These are phyloP conservation scores for Alternaria solani DNA, from an alignment of 2,329 filamentous ascomycete genomes.

Conservation along the genomic window DNA sequence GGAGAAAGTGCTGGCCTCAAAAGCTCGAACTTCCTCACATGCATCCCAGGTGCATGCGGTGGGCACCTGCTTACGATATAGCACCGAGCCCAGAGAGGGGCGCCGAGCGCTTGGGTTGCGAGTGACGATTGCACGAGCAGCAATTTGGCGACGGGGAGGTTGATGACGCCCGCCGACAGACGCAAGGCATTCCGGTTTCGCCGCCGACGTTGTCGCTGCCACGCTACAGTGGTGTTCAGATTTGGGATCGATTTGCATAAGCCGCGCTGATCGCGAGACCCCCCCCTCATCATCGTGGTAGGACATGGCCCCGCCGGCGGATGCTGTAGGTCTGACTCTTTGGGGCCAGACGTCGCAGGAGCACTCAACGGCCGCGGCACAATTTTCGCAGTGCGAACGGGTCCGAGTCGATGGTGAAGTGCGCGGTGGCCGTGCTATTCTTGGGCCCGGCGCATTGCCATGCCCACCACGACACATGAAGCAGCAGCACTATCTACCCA, in stretches of 20 bases:
- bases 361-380: slow-evolving; percentile 33
- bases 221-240: slow-evolving; percentile 25
- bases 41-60: slow-evolving; percentile 15
- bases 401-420: slow-evolving; percentile 15
- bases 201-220: slow-evolving; percentile 27
- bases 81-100: slow-evolving; percentile 24
- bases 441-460: slow-evolving; percentile 6
- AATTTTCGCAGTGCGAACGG: slow-evolving; percentile 30
- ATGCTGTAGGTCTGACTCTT: slow-evolving; percentile 7
- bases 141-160: slow-evolving; percentile 11
- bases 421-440: slow-evolving; percentile 7
- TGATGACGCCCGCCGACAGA: slow-evolving; percentile 29
- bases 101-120: slow-evolving; percentile 30
- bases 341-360: slow-evolving; percentile 24
- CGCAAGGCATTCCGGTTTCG: slow-evolving; percentile 16
- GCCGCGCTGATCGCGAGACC: slow-evolving; percentile 24
- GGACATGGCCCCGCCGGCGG: slow-evolving; percentile 18
- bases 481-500: slow-evolving; percentile 5
- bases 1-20: slow-evolving; percentile 22
- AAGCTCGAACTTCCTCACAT: slow-evolving; percentile 24
- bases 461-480: slow-evolving; percentile 3
- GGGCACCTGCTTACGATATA: slow-evolving; percentile 31
- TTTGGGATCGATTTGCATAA: slow-evolving; percentile 24
- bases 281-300: slow-evolving; percentile 23
- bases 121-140: slow-evolving; percentile 32